A percentile compares a stretch with the other conserved stretches of the same genome.
These are phyloP conservation scores for Podila minutissima DNA, from an alignment of 192 early-diverging fungal species.

Conservation along the genomic window DNA sequence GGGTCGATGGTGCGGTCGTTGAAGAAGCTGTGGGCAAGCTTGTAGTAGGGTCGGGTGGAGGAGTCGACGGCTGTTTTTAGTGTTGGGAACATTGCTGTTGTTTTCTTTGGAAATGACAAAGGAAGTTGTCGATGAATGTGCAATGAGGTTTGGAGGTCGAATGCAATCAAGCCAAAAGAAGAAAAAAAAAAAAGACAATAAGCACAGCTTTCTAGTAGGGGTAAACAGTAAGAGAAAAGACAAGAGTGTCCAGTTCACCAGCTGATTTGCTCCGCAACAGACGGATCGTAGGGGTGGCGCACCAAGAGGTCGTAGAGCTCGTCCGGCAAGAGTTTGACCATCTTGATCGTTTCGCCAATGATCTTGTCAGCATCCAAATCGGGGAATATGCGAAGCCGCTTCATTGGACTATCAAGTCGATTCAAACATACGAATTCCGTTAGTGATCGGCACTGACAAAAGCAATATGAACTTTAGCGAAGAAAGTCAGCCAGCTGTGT, in stretches of 20 bases:
- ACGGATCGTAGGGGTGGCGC: conserved; percentile 78
- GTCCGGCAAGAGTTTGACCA: conserved; percentile 70
- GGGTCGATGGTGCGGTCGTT: no score
- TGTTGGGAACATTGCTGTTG: no score
- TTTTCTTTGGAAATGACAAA: background rate
- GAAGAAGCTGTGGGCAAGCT: no score
- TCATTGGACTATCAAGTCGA: conserved; percentile 66
- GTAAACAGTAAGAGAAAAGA: background rate
- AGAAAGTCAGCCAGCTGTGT: background rate
- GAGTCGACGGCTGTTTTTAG: no score
- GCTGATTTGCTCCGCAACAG: conserved; percentile 55
- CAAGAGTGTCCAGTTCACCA: conserved; percentile 3
- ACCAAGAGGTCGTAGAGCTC: conserved; percentile 80
- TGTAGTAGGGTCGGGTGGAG: no score
- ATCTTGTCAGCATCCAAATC: conserved; percentile 68
- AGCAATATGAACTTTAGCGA: background rate
- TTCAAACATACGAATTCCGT: background rate
- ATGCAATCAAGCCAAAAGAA: background rate
- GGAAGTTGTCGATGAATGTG: background rate
- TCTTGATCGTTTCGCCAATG: conserved; percentile 62
- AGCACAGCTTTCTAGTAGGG: conserved; percentile 2
- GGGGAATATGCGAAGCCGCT: conserved; percentile 74
- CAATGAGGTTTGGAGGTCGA: background rate
- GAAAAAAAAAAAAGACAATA: background rate
- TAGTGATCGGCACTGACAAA: background rate